These are phyloP conservation scores for Cytospora paraplurivora DNA, from an alignment of 2,329 filamentous ascomycete genomes.

Conservation along the genomic window DNA sequence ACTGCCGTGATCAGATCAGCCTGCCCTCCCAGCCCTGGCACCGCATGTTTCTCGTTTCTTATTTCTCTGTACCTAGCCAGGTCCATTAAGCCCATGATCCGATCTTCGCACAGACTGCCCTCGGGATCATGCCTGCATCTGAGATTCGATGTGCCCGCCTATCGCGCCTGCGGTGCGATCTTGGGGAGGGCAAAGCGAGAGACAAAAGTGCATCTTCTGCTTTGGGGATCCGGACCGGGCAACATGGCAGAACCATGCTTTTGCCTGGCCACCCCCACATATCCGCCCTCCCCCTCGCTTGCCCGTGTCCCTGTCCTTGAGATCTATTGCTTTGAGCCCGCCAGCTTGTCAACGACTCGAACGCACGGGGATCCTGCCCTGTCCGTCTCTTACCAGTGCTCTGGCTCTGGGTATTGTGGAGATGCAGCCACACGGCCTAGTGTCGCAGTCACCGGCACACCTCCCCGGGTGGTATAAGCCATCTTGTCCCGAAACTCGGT, in stretches of 20 bases:
- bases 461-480: slow-evolving; percentile 8
- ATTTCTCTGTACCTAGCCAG: slow-evolving; percentile 7
- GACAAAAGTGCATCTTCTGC: not conserved
- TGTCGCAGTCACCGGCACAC: slow-evolving; percentile 24
- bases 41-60: slow-evolving; percentile 25
- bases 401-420: slow-evolving; percentile 23
- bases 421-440: slow-evolving; percentile 9
- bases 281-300: not conserved
- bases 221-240: too few relatives aligned
- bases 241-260: not conserved
- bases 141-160: slow-evolving; percentile 17
- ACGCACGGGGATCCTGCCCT: slow-evolving; percentile 12
- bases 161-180: slow-evolving; percentile 19
- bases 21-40: slow-evolving; percentile 13
- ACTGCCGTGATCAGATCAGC: slow-evolving; percentile 17
- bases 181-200: slow-evolving; percentile 7
- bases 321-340: not conserved
- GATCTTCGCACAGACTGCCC: slow-evolving; percentile 14
- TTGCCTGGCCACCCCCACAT: not conserved
- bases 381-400: slow-evolving; percentile 20
- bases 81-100: slow-evolving; percentile 4
- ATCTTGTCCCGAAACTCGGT: not conserved
- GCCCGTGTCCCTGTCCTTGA: slow-evolving; percentile 7
- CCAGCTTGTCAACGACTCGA: slow-evolving; percentile 3
- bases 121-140: slow-evolving; percentile 25